Evolutionary conservation across 2,329 filamentous ascomycete species (phyloP).

Genomic region (Harringtonia aguacate): DNA sequence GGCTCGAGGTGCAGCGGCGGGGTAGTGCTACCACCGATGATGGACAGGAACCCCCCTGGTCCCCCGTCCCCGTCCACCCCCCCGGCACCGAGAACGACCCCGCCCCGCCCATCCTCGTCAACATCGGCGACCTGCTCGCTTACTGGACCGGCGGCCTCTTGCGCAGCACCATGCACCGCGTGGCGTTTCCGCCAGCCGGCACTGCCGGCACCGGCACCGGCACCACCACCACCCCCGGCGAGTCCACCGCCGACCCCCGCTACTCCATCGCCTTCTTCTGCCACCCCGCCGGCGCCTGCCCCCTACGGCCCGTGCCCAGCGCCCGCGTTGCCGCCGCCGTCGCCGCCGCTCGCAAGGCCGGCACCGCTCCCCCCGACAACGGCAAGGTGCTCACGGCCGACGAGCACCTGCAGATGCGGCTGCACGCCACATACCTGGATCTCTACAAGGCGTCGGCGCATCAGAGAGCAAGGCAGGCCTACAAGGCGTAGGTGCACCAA

Average conservation of each 20-base stretch:
- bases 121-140: constrained; percentile 59
- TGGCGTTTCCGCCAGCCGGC: constrained; percentile 70
- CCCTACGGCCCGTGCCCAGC: constrained; percentile 50
- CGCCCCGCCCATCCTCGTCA: constrained; percentile 68
- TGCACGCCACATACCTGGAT: constrained; percentile 47
- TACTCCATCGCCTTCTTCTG: constrained; percentile 63
- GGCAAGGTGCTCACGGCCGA: constrained; percentile 49
- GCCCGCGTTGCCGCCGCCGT: constrained; percentile 36
- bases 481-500: too few relatives aligned
- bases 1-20: constrained; percentile 47
- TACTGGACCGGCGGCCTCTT: constrained; percentile 90
- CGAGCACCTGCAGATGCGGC: constrained; percentile 51
- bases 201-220: too few relatives aligned
- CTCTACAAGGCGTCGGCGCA: constrained; percentile 38
- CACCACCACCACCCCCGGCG: constrained; percentile 32
- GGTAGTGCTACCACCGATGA: constrained; percentile 35
- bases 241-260: constrained; percentile 37
- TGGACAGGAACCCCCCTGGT: constrained; percentile 48
- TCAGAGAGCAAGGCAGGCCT: too few relatives aligned
- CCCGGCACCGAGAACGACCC: constrained; percentile 45
- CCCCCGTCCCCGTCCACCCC: constrained; percentile 56
- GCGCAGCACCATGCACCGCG: constrained; percentile 79
- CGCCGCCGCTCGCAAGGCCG: constrained; percentile 16
- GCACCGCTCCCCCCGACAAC: not conserved
- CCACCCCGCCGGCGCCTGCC: constrained; percentile 44